A percentile compares a stretch with the other conserved stretches of the same genome.
These are phyloP conservation scores for Paracamarosporium sp. DNA, from an alignment of 2,329 filamentous ascomycete species.

Conservation along the genomic window DNA sequence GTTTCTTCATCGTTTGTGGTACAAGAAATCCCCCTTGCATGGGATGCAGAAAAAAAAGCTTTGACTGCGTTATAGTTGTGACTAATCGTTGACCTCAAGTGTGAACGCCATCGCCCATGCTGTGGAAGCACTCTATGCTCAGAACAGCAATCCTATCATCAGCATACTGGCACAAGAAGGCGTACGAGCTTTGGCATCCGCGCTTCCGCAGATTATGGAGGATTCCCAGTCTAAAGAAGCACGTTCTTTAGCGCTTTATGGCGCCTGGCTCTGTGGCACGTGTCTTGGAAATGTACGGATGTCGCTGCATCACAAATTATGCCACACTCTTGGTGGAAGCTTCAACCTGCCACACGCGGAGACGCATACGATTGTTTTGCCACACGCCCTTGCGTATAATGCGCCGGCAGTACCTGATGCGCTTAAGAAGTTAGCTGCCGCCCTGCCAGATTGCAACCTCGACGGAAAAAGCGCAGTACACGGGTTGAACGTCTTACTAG, in stretches of 20 bases:
- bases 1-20: too few species aligned
- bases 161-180: conserved; percentile 65
- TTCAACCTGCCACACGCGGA: conserved; percentile 70
- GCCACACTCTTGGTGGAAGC: conserved; percentile 68
- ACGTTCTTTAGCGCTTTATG: conserved; percentile 63
- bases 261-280: conserved; percentile 69
- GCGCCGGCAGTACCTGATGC: conserved; percentile 60
- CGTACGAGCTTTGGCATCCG: conserved; percentile 58
- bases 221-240: conserved; percentile 55
- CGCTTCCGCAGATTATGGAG: conserved; percentile 61
- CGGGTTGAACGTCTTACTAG: conserved; percentile 63
- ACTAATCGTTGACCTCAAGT: too few species aligned
- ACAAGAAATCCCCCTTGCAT: too few species aligned
- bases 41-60: too few species aligned
- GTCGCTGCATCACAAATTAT: conserved; percentile 73
- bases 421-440: conserved; percentile 61
- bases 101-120: conserved; percentile 72
- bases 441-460: conserved; percentile 63
- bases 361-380: conserved; percentile 68
- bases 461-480: conserved; percentile 65
- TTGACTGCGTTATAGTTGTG: too few species aligned
- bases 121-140: conserved; percentile 69
- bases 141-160: conserved; percentile 67
- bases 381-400: conserved; percentile 69
- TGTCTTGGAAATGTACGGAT: conserved; percentile 67